Evolutionary conservation across 768 basidiomycete species (phyloP), one percentile per base, ranked within the genome.

Genomic region (Termitomyces sp.): DNA sequence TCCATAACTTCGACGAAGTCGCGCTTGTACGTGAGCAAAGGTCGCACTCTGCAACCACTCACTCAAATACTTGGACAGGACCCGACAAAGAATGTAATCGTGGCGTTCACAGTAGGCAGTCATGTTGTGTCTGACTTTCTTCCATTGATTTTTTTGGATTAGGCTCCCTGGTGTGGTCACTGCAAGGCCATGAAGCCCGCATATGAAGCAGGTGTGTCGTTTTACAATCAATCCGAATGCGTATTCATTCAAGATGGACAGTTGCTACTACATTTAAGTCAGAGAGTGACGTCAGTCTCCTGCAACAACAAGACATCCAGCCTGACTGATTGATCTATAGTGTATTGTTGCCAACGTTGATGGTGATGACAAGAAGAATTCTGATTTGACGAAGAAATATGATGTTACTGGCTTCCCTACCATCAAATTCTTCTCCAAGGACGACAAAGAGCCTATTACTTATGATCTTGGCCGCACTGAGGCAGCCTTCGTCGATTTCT

Each of bases 281-380:
- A 31, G 96, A 98, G 71, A 75, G 78, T 54, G 80, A 89, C 66
- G 91, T 93, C 69, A 59, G 83, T 61, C 31, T 59, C 25, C 27
- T 29, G 35, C 23, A 38, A n/a, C 12, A 46, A 37, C 25, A 47
- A 14, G 14, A 3, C 8, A 16, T 12, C 50, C 12, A 6, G 16
- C n/a, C 51, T 58, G 14, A 56, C 35, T 29, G 21, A 53, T 32
- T 25, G 17, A 27, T 27, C 5, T 34, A 6, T 21, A 94, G 92
- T 95, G 92, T 68, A 73, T 96, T 54, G 83, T 99, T 54, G 95
- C 93, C 29, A 93, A 96, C 71, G 73, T 98, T 58, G 87, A 98
- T 71, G 94, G 89, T 21, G 94, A 98, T 69, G 89, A 90, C 38
- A 79, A 85, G 59, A 78, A 78, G 69, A 96, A 97, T 79, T 80